A percentile compares a stretch with the other conserved stretches of the same genome.
Conservation (phyloP, 177 flowering plant species). For the Vitis hybrid region DNA sequence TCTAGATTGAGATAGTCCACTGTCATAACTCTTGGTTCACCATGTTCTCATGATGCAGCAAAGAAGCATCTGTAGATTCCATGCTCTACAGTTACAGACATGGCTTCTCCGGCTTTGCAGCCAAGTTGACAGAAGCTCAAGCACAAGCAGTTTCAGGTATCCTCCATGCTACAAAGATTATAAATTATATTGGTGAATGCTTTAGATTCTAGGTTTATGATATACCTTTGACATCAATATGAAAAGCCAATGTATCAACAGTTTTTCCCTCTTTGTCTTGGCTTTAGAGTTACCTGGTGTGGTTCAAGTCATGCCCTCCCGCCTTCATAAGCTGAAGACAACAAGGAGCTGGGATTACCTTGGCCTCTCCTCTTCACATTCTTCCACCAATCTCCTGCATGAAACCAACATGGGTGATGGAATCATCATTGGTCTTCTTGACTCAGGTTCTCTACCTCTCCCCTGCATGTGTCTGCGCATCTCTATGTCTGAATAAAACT, state of each 20-base stretch:
- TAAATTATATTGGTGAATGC: no score
- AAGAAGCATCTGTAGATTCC: conserved; percentile 8
- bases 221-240: no score
- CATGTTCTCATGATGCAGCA: conserved; percentile 7
- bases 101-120: conserved; percentile 32
- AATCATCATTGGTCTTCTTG: conserved; percentile 16
- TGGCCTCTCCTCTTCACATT: conserved; percentile 2
- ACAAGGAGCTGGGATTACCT: conserved; percentile 21
- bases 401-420: conserved; percentile 8
- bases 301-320: conserved; percentile 12
- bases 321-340: conserved; percentile 9
- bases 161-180: no score
- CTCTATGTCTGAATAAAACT: no score
- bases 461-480: no score
- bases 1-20: no score
- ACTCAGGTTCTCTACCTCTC: not conserved
- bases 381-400: conserved; percentile 2
- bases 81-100: conserved; percentile 25
- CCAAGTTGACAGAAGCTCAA: conserved; percentile 21
- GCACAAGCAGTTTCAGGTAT: conserved; percentile 18
- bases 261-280: not conserved
- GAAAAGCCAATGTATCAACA: not conserved
- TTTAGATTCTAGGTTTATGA: no score
- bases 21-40: no score
- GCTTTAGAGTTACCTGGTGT: conserved; percentile 15